Evolutionary conservation across 2,329 filamentous ascomycete species (phyloP).

Genomic region (Juglanconis sp.): DNA sequence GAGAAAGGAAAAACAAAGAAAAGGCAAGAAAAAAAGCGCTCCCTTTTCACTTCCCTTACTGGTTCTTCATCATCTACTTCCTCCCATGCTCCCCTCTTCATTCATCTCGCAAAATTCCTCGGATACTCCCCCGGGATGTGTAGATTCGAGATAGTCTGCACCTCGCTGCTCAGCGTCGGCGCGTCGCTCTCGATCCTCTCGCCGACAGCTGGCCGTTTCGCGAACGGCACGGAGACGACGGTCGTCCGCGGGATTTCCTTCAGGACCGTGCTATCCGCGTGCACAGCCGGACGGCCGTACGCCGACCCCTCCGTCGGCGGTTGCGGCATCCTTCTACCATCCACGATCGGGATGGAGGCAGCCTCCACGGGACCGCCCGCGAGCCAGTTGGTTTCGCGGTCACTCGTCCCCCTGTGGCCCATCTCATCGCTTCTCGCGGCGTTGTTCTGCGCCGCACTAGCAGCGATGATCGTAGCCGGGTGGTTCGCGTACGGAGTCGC

Average conservation of each 20-base stretch:
- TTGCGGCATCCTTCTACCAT: neutral
- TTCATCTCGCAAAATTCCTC: neutral
- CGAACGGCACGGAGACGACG: neutral
- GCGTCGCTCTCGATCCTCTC: conserved; percentile 16
- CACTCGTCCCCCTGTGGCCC: neutral
- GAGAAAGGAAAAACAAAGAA: too few species aligned
- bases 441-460: neutral
- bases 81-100: neutral
- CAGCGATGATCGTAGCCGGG: conserved; percentile 1
- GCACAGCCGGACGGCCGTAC: neutral
- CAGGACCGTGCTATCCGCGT: conserved; percentile 2
- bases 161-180: conserved; percentile 21
- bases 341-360: neutral
- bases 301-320: neutral
- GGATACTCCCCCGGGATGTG: conserved; percentile 70
- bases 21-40: too few species aligned
- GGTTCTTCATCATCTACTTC: too few species aligned
- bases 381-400: neutral
- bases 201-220: conserved; percentile 6
- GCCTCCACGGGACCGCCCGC: neutral
- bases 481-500: conserved; percentile 8
- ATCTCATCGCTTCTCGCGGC: neutral
- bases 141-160: conserved; percentile 59
- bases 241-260: conserved; percentile 5
- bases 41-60: neutral